A percentile compares a stretch with the other conserved stretches of the same genome.
These are phyloP conservation scores for Medicago arabica DNA, from an alignment of 306 rosid species.

Conservation along the genomic window DNA sequence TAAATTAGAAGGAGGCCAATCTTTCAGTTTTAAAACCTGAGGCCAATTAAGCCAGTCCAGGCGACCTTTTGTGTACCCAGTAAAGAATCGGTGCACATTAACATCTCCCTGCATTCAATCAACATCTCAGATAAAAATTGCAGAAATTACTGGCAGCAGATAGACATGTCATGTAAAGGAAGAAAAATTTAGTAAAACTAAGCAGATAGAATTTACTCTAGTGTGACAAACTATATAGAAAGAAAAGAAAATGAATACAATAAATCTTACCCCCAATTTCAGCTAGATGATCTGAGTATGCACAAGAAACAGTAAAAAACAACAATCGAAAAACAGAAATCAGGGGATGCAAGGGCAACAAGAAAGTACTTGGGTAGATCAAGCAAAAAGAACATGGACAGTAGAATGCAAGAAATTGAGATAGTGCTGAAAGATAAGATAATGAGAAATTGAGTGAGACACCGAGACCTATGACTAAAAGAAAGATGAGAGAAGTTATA, in stretches of 20 bases:
- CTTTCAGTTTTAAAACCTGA: too few species aligned
- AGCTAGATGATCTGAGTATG: background rate
- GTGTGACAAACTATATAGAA: background rate
- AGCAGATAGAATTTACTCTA: conserved; percentile 2
- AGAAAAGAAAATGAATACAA: background rate
- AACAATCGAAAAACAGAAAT: background rate
- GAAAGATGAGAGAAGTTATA: too few species aligned
- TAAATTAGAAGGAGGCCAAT: too few species aligned
- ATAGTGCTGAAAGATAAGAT: background rate
- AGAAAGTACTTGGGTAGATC: background rate
- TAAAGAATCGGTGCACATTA: background rate
- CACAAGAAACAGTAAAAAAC: background rate
- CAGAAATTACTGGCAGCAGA: background rate
- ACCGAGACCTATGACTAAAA: background rate
- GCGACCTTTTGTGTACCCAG: too few species aligned
- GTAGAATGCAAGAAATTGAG: background rate
- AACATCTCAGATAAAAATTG: background rate
- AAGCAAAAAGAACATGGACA: background rate
- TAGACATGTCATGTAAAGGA: background rate
- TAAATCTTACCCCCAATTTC: background rate
- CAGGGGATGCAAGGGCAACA: background rate
- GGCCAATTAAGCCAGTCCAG: too few species aligned
- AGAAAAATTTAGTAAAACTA: background rate
- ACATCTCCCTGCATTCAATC: background rate
- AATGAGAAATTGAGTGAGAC: background rate